These are phyloP conservation scores for Termitomyces sp. DNA, from an alignment of 768 basidiomycete genomes.

Conservation along the genomic window DNA sequence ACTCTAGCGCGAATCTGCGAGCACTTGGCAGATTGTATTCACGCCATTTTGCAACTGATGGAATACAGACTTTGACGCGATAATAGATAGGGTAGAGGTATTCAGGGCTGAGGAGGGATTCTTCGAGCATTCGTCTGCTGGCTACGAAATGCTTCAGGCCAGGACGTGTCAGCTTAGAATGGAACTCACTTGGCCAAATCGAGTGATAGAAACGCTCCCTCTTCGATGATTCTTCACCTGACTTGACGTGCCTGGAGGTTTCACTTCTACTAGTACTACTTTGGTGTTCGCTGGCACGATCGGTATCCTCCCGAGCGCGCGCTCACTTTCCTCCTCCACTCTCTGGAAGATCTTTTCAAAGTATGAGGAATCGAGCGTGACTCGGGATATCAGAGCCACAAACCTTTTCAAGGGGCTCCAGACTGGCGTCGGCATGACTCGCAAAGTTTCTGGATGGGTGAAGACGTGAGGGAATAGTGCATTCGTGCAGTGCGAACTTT, in stretches of 20 bases:
- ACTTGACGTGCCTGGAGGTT: slow-evolving; percentile 7
- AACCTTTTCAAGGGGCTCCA: slow-evolving; percentile 16
- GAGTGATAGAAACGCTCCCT: slow-evolving; percentile 55
- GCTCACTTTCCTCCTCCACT: slow-evolving; percentile 15
- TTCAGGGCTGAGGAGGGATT: slow-evolving; percentile 20
- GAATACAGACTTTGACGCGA: slow-evolving; percentile 43
- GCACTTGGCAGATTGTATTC: slow-evolving; percentile 11
- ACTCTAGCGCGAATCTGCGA: neutral
- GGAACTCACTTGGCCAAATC: slow-evolving; percentile 53
- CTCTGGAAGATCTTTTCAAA: slow-evolving; percentile 13
- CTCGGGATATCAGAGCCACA: neutral
- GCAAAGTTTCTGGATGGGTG: neutral
- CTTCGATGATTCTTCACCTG: slow-evolving; percentile 35
- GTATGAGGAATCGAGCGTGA: neutral
- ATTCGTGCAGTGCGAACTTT: neutral
- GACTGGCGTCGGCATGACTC: slow-evolving; percentile 10
- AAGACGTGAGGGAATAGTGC: neutral
- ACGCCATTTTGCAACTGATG: slow-evolving; percentile 44
- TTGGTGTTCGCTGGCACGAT: neutral
- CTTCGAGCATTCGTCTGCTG: slow-evolving; percentile 19
- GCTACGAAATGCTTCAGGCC: slow-evolving; percentile 17
- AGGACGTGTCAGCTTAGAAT: slow-evolving; percentile 7
- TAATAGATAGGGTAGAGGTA: slow-evolving; percentile 31
- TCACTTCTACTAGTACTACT: neutral
- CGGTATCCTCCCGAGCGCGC: slow-evolving; percentile 10